phyloP scores from a whole-genome alignment of 306 rosid species.

The Dryas octopetala region DNA sequence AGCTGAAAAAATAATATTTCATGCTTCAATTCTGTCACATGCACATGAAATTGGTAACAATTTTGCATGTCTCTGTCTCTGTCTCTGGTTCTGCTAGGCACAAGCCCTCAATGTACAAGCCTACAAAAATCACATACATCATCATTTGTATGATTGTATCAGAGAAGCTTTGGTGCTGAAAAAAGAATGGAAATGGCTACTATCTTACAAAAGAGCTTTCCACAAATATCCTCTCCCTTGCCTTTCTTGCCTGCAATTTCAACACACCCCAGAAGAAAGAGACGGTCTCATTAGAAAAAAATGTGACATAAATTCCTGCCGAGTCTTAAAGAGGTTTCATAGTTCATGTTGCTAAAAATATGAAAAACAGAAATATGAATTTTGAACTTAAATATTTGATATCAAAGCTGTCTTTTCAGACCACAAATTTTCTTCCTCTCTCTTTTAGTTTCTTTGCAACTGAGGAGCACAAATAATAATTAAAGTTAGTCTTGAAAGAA shows the following conservation, averaged over 20 bases:
- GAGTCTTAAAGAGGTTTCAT: neutral
- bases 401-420: neutral
- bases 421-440: neutral
- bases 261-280: neutral
- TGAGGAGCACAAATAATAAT: too few species aligned
- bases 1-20: too few species aligned
- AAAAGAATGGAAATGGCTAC: neutral
- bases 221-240: conserved; percentile 49
- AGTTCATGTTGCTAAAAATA: too few species aligned
- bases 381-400: neutral
- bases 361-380: neutral
- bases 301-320: neutral
- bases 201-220: conserved; percentile 33
- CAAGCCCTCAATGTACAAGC: neutral
- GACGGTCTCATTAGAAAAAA: neutral
- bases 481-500: neutral
- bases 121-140: neutral
- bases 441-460: neutral
- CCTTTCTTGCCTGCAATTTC: conserved; percentile 32
- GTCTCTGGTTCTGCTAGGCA: neutral
- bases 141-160: neutral
- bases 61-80: neutral
- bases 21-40: too few species aligned
- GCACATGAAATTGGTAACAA: neutral
- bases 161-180: neutral